Base-by-base conservation (phyloP, 202 grass and related monocot genomes). In the Dendrocalamus latiflorus region DNA sequence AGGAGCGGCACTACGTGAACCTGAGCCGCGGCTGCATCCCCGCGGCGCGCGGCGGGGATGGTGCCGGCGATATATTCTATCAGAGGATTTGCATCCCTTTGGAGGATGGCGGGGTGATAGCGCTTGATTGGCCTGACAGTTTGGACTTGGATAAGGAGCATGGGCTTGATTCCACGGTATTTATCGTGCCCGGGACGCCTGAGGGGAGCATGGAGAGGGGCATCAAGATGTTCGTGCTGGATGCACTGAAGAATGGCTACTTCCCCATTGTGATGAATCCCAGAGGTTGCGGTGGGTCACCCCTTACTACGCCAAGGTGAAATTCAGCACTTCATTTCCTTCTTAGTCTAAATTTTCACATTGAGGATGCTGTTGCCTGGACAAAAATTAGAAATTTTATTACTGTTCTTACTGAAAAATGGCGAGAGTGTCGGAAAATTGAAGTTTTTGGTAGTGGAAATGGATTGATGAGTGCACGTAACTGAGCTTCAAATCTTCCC, bases 191-290 rank as follows among this genome's bases (percentile, higher is more conserved):
- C 1, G 95, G 92, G 17, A 91, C 89, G 0, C 57, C 82, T 1
- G 86, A 90, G 43, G 95, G 95, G 61, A 93, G 95, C 91, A 93
- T 90, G 95, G 89, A 88, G 51, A 87, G 59, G n/a, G 85, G 60
- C 74, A 57, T 95, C 56, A 85, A 83, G 69, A 42, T 67, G 45
- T 98, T 98, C 68, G 85, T 95, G 70, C 47, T 90, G 53, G 92
- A 90, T 51, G 90, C 90, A 0, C 79, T 98, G 70, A 87, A 82
- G 77, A 91, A 89, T 66, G 95, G 95, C 0, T 98, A 90, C 61
- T 98, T 98, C 42, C 92, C 95, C 37, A 75, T 98, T 50, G 95
- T 98, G 53, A 89, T 98, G 91, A 98, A 98, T 21, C 92, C 95
- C 61, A 89, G 95, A 84, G 95, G 95, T 2, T 98, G 95, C 28